Conservation (phyloP, 139 green algal species). For the Haematococcus sp. region DNA sequence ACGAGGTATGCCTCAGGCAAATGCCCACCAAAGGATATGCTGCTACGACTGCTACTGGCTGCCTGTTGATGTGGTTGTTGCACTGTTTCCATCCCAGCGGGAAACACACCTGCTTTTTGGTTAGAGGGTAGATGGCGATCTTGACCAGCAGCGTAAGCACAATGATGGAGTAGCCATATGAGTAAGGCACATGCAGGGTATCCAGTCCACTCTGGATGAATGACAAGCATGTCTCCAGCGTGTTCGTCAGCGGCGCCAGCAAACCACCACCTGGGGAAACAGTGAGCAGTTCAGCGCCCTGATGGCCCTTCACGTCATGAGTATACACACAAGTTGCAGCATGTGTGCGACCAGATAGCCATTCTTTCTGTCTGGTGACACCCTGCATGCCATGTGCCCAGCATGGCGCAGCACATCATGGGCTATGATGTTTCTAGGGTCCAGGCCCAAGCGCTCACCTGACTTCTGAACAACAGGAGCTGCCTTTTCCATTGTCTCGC, state of each 20-base stretch:
- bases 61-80: background rate
- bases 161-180: constrained; percentile 82
- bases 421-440: too few species aligned
- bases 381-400: too few species aligned
- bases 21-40: background rate
- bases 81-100: background rate
- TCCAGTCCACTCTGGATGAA: constrained; percentile 48
- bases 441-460: too few species aligned
- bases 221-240: constrained; percentile 51
- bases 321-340: too few species aligned
- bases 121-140: constrained; percentile 62
- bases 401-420: too few species aligned
- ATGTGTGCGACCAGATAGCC: too few species aligned
- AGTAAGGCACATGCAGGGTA: constrained; percentile 61
- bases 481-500: too few species aligned
- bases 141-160: constrained; percentile 72
- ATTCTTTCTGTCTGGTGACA: too few species aligned
- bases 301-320: too few species aligned
- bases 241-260: constrained; percentile 52
- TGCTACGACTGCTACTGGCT: too few species aligned
- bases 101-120: constrained; percentile 64
- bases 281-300: too few species aligned
- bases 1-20: background rate
- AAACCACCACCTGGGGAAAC: constrained; percentile 36
- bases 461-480: too few species aligned